A percentile compares a stretch with the other conserved stretches of the same genome.
Conservation (phyloP, 495 filamentous ascomycete genomes). For the Podospora bellae-mahoneyi region DNA sequence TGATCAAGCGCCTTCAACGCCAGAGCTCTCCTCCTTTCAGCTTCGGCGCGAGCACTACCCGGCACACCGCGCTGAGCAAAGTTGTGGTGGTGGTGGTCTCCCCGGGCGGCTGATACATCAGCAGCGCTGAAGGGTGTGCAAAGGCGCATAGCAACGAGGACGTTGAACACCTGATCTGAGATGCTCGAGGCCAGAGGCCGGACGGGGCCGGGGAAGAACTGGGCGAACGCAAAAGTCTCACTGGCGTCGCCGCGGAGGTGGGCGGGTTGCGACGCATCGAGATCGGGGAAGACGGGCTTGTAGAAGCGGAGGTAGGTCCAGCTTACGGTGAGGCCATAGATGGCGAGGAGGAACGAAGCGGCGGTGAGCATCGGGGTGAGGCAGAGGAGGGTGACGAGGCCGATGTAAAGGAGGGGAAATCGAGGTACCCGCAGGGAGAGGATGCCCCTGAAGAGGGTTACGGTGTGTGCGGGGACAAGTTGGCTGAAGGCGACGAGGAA, state of each 20-base stretch:
- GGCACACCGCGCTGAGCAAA: slow-evolving; percentile 56
- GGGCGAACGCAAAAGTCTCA: slow-evolving; percentile 91
- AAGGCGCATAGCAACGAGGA: slow-evolving; percentile 68
- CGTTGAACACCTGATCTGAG: slow-evolving; percentile 68
- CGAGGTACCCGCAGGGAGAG: slow-evolving; percentile 85
- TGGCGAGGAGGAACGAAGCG: slow-evolving; percentile 75
- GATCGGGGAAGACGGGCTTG: slow-evolving; percentile 64
- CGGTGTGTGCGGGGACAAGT: slow-evolving; percentile 96
- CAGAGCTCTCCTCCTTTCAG: slow-evolving; percentile 82
- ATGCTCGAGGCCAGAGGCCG: slow-evolving; percentile 73
- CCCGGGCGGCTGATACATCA: slow-evolving; percentile 70
- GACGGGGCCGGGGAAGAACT: slow-evolving; percentile 87
- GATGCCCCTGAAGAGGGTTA: slow-evolving; percentile 81
- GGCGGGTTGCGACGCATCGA: slow-evolving; percentile 60
- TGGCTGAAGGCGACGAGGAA: slow-evolving; percentile 99
- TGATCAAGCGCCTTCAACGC: slow-evolving; percentile 91
- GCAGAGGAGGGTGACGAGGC: slow-evolving; percentile 71
- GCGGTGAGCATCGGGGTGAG: slow-evolving; percentile 79
- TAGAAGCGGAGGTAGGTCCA: slow-evolving; percentile 98
- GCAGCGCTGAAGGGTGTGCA: slow-evolving; percentile 84
- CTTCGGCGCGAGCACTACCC: slow-evolving; percentile 80
- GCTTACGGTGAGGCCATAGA: slow-evolving; percentile 78
- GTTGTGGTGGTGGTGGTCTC: slow-evolving; percentile 36
- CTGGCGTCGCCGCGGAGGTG: slow-evolving; percentile 79
- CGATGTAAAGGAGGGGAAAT: slow-evolving; percentile 82